Evolutionary conservation across 129 eudicot genomes (phyloP).

Genomic region (Escallonia herrerae): DNA sequence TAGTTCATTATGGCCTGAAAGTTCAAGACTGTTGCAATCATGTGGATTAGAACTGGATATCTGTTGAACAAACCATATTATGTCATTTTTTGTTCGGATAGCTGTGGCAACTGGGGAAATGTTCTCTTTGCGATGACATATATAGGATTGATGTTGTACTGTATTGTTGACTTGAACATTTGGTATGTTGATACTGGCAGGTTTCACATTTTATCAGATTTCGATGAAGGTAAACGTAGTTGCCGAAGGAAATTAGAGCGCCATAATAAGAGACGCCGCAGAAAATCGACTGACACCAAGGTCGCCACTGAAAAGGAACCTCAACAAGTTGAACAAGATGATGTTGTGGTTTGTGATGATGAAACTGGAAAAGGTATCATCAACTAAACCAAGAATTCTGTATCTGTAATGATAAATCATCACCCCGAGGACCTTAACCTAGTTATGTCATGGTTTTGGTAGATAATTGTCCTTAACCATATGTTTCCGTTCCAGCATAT

Average conservation of each 20-base stretch:
- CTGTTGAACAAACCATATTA: neutral
- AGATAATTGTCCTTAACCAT: too few species aligned
- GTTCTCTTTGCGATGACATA: neutral
- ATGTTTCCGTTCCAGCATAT: too few species aligned
- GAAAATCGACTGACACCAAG: conserved; percentile 59
- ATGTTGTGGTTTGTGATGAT: conserved; percentile 53
- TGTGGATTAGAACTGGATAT: neutral
- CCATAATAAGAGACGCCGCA: conserved; percentile 80
- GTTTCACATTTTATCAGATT: conserved; percentile 90
- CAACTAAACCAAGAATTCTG: neutral
- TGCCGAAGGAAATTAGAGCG: conserved; percentile 93
- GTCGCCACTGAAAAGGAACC: conserved; percentile 34
- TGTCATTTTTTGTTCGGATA: too few species aligned
- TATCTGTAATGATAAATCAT: neutral
- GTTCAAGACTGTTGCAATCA: neutral
- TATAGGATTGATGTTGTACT: neutral
- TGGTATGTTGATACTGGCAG: conserved; percentile 31
- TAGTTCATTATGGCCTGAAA: too few species aligned
- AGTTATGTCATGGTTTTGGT: too few species aligned
- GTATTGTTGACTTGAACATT: too few species aligned
- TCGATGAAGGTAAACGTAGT: conserved; percentile 98
- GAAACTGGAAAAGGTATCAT: conserved; percentile 61
- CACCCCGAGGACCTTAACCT: too few species aligned
- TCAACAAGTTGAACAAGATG: conserved; percentile 25
- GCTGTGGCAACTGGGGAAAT: neutral